Base-by-base conservation (phyloP, 495 filamentous ascomycete genomes). In the Hamigera avellanea region DNA sequence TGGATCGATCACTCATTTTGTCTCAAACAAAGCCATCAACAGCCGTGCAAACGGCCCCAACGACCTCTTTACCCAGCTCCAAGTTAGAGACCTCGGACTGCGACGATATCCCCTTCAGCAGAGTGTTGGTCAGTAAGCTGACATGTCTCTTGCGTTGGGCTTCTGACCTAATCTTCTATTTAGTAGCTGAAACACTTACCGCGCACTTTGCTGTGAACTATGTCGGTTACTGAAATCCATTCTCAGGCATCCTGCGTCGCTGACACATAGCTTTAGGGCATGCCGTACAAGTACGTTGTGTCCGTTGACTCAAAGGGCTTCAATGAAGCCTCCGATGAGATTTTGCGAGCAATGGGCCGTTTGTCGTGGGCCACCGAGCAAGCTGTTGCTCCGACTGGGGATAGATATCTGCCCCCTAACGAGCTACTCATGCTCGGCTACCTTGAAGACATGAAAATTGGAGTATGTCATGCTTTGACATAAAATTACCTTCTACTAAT, bases 281-380 rank as follows among this genome's bases (percentile, higher is more conserved):
- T 83, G 35, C 79, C 78, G 0, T 93, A 94, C 50, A 88, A 93
- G 42, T 93, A 79, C 43, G 70, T 83, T 9, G 82, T 85, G 1
- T 57, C 69, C 5, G 76, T 84, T 2, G 59, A 75, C 8, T 80
- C 79, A 0, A 73, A 55, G 30, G 61, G 59, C 2, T 88, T 93
- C 38, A 46, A 57, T 2, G 67, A 78, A 12, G 80, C 83, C 0
- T 73, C 74, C 0, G 39, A 54, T 6, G 59, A 64, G 0, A 64
- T 93, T 4, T 59, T 73, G 16, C 63, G 62, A 14, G 67, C 70
- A 1, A 53, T 85, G 2, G 64, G 75, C 6, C 68, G 78, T 18
- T 48, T 88, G 35, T 73, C 67, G 10, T 87, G 82, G 81, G 80
- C 79, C 1, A 71, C 67, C 3, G 32, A 70, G 25, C 36, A 52